Evolutionary conservation across 176 grass and related monocot species (phyloP).

Genomic region (Hsuehochloa calcarea): DNA sequence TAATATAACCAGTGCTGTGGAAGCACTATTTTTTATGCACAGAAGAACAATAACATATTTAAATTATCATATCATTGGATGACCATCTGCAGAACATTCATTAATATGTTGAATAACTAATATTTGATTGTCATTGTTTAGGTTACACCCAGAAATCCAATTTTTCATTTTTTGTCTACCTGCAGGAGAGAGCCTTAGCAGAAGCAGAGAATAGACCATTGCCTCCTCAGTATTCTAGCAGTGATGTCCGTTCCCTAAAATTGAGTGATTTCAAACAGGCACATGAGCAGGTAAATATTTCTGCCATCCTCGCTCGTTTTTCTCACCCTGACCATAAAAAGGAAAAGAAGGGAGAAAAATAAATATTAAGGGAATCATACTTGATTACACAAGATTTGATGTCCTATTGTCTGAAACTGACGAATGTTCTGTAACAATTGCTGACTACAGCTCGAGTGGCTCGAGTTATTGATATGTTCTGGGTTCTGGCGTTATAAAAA

Average conservation of each 20-base stretch:
- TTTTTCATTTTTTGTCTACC: constrained; percentile 26
- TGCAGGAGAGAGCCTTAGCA: constrained; percentile 68
- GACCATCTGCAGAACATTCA: background rate
- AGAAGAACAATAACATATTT: background rate
- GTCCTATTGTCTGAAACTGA: background rate
- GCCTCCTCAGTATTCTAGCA: constrained; percentile 54
- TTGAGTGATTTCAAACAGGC: constrained; percentile 75
- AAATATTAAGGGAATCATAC: background rate
- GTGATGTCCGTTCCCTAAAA: constrained; percentile 66
- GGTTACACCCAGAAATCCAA: background rate
- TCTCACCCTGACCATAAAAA: background rate
- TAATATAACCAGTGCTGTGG: background rate
- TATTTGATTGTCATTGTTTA: background rate
- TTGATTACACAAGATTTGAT: background rate
- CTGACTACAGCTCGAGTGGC: background rate
- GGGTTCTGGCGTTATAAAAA: background rate
- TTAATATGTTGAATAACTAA: background rate
- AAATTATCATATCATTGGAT: background rate
- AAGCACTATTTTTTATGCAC: background rate
- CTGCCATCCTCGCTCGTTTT: background rate
- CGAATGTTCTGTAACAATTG: background rate
- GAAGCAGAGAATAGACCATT: constrained; percentile 57
- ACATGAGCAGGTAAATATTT: constrained; percentile 76
- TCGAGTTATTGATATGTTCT: background rate
- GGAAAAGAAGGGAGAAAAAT: background rate